phyloP scores from a whole-genome alignment of 768 basidiomycete genomes.

The Solioccasus polychromus region DNA sequence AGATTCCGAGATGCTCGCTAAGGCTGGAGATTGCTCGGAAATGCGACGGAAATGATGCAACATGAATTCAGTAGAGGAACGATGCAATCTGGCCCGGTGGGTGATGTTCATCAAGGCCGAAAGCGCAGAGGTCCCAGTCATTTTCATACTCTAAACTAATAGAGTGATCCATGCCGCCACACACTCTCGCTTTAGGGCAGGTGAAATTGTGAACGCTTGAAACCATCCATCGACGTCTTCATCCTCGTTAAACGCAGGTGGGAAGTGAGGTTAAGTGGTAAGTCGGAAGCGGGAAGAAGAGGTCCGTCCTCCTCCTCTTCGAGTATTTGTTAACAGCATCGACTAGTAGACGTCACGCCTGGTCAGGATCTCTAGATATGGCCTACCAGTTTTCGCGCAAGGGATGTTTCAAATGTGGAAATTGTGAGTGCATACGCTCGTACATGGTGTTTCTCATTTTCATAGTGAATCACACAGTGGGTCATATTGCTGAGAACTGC shows the following conservation, averaged over 20 bases:
- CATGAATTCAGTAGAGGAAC: conserved; percentile 19
- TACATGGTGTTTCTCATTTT: conserved; percentile 10
- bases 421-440: conserved; percentile 53
- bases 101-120: conserved; percentile 10
- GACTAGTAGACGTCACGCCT: conserved; percentile 42
- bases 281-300: conserved; percentile 75
- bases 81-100: conserved; percentile 15
- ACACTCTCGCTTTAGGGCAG: conserved; percentile 33
- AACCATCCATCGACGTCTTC: conserved; percentile 38
- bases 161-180: conserved; percentile 23
- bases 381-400: conserved; percentile 83
- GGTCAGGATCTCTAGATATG: conserved; percentile 52
- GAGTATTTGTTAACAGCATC: too few species aligned
- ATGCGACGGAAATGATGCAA: conserved; percentile 24
- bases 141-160: conserved; percentile 10
- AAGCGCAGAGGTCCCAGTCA: conserved; percentile 8
- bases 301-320: conserved; percentile 37
- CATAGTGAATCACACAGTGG: conserved; percentile 50
- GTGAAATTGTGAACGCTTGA: conserved; percentile 20
- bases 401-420: conserved; percentile 93
- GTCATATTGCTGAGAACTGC: conserved; percentile 92
- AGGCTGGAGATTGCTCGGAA: conserved; percentile 17
- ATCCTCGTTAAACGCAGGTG: conserved; percentile 62
- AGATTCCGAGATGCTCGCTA: conserved; percentile 23
- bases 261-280: conserved; percentile 62